phyloP scores from a whole-genome alignment of 352 stramenopile genomes.

The Elongisporangium anandrum region DNA sequence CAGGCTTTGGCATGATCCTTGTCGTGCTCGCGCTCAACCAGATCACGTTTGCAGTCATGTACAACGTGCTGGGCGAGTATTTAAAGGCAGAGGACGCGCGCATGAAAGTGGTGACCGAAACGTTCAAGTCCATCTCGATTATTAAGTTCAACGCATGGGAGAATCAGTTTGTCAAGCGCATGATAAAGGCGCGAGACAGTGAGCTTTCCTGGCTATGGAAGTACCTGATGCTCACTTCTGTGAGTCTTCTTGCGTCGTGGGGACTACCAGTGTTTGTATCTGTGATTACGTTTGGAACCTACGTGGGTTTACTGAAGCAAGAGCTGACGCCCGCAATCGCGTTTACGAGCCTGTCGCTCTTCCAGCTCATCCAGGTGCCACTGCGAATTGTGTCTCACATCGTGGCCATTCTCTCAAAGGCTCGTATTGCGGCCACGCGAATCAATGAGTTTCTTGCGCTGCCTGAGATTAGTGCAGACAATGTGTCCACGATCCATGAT shows the following conservation, averaged over 20 bases:
- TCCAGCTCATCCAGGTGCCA: conserved; percentile 76
- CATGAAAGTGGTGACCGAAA: conserved; percentile 54
- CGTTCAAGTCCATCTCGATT: conserved; percentile 77
- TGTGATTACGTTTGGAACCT: conserved; percentile 39
- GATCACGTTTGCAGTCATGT: conserved; percentile 24
- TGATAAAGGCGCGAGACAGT: conserved; percentile 16
- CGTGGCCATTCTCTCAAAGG: too few species aligned
- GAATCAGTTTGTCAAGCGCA: conserved; percentile 69
- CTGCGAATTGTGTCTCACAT: conserved; percentile 40
- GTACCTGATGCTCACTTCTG: conserved; percentile 26
- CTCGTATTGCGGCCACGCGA: conserved; percentile 32
- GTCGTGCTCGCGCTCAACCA: conserved; percentile 29
- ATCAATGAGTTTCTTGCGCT: conserved; percentile 53
- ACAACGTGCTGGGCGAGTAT: conserved; percentile 17
- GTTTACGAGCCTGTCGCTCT: conserved; percentile 61
- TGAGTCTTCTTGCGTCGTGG: conserved; percentile 32
- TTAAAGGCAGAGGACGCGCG: conserved; percentile 39
- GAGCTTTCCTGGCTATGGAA: conserved; percentile 32
- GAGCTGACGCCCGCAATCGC: conserved; percentile 75
- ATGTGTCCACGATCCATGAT: conserved; percentile 12
- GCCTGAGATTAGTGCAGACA: conserved; percentile 22
- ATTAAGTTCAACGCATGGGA: conserved; percentile 95
- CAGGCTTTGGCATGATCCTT: conserved; percentile 33
- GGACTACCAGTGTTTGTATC: conserved; percentile 43
- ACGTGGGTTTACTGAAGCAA: conserved; percentile 56